These are phyloP conservation scores for Xerocomus tenax DNA, from an alignment of 1,284 basidiomycete genomes.

Conservation along the genomic window DNA sequence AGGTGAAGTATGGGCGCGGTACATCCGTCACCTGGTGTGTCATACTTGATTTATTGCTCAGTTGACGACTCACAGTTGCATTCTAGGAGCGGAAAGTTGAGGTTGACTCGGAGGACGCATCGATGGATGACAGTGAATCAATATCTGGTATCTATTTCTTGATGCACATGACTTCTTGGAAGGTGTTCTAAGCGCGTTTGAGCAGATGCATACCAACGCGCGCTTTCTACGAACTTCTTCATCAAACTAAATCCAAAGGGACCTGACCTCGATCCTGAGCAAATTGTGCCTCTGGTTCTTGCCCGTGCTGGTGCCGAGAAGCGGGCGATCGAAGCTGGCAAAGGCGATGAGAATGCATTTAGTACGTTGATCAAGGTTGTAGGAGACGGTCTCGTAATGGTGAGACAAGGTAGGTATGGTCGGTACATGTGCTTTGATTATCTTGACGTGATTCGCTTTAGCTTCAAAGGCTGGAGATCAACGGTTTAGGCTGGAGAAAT, in stretches of 20 bases:
- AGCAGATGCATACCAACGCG: slow-evolving; percentile 51
- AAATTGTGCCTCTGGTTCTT: slow-evolving; percentile 58
- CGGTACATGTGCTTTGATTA: not conserved
- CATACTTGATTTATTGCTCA: not conserved
- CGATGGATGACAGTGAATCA: slow-evolving; percentile 31
- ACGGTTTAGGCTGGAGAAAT: slow-evolving; percentile 72
- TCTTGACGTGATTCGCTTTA: slow-evolving; percentile 18
- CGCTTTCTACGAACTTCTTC: slow-evolving; percentile 47
- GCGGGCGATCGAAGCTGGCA: slow-evolving; percentile 42
- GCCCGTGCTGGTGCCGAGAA: slow-evolving; percentile 61
- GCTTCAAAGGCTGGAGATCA: slow-evolving; percentile 44
- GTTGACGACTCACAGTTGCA: not conserved
- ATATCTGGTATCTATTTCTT: slow-evolving; percentile 27
- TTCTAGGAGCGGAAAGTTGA: slow-evolving; percentile 36
- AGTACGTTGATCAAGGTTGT: slow-evolving; percentile 46
- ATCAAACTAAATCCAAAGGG: slow-evolving; percentile 25
- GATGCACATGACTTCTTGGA: not conserved
- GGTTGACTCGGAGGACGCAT: slow-evolving; percentile 20
- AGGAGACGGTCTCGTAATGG: slow-evolving; percentile 52
- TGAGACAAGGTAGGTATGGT: slow-evolving; percentile 43
- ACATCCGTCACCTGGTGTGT: slow-evolving; percentile 57
- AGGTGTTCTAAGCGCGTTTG: slow-evolving; percentile 4
- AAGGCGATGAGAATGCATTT: slow-evolving; percentile 41
- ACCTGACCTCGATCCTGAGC: slow-evolving; percentile 45
- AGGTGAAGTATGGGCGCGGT: slow-evolving; percentile 65